Conservation (phyloP, 345 rosid genomes). For the Eucalyptus cladocalyx region DNA sequence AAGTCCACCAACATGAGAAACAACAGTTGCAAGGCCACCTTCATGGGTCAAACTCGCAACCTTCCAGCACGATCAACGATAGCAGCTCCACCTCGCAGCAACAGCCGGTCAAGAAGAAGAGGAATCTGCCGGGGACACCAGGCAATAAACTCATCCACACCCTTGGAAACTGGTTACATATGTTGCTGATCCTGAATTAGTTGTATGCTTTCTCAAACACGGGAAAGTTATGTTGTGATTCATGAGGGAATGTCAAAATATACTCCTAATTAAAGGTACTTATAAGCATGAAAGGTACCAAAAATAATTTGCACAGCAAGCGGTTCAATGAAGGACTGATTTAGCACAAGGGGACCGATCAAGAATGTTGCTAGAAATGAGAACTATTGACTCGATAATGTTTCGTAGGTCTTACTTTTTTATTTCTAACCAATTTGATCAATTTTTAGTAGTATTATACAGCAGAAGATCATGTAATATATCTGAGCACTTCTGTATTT, state of each 20-base stretch:
- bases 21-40: neutral
- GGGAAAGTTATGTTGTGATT: neutral
- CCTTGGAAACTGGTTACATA: neutral
- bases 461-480: neutral
- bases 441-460: neutral
- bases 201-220: neutral
- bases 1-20: slow-evolving; percentile 30
- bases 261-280: neutral
- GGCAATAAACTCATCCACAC: slow-evolving; percentile 15
- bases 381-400: neutral
- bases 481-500: neutral
- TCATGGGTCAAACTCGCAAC: neutral
- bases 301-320: neutral
- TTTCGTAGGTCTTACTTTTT: neutral
- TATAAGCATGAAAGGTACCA: neutral
- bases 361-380: neutral
- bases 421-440: neutral
- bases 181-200: neutral
- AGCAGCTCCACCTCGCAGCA: slow-evolving; percentile 20
- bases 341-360: neutral
- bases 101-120: slow-evolving; percentile 47
- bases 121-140: slow-evolving; percentile 74
- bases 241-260: neutral
- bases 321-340: neutral
- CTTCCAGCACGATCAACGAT: slow-evolving; percentile 4